phyloP scores from a whole-genome alignment of 331 rosid species.

The Cydonia oblonga region DNA sequence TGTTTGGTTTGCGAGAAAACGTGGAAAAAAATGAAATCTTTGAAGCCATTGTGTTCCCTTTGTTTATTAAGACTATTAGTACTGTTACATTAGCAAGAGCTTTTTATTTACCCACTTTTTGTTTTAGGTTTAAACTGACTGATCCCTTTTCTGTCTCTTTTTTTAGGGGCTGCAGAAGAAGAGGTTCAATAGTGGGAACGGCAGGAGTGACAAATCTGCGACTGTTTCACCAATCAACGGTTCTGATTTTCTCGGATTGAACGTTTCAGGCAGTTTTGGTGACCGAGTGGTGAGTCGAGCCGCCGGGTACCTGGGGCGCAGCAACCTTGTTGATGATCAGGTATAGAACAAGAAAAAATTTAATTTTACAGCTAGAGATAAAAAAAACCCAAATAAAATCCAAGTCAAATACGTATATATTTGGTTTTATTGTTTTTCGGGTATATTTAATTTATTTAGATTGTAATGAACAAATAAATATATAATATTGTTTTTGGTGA shows the following conservation, averaged over 20 bases:
- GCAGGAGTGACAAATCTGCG: constrained; percentile 14
- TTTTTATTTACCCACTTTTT: too few relatives aligned
- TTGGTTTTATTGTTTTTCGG: too few relatives aligned
- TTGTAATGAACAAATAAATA: background rate
- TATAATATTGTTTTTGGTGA: background rate
- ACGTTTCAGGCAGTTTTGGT: constrained; percentile 15
- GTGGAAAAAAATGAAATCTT: background rate
- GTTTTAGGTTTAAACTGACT: background rate
- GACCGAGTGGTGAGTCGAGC: background rate
- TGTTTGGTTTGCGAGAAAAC: constrained; percentile 3
- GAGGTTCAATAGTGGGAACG: constrained; percentile 12
- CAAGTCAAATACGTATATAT: too few relatives aligned
- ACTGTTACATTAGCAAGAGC: background rate
- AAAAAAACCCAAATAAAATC: too few relatives aligned
- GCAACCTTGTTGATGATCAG: constrained; percentile 21
- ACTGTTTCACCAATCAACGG: constrained; percentile 15
- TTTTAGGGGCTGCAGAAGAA: constrained; percentile 12
- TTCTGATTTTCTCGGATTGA: constrained; percentile 27
- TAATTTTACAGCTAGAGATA: background rate
- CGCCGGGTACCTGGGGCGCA: background rate
- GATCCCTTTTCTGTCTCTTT: background rate
- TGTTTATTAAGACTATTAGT: background rate
- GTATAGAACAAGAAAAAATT: constrained; percentile 5
- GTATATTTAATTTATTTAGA: background rate
- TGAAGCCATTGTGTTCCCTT: background rate